Evolutionary conservation across 768 basidiomycete species (phyloP).

Genomic region (Ramaria rubella): DNA sequence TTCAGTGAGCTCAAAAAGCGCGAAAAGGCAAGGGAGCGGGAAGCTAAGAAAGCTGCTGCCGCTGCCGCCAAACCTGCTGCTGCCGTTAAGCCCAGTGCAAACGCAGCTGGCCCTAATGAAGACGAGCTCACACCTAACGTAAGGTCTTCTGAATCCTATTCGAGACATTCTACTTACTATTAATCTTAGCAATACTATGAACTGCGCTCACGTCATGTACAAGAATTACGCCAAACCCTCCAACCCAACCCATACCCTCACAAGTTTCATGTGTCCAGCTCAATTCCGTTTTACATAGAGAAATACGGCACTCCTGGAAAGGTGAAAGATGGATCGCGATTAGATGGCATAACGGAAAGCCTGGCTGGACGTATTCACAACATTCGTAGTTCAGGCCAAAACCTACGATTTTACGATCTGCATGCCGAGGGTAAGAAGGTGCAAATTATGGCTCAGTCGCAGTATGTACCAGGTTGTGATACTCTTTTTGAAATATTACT

Average conservation of each 20-base stretch:
- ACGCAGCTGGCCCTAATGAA: slow-evolving; percentile 40
- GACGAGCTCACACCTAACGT: slow-evolving; percentile 90
- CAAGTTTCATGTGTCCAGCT: slow-evolving; percentile 89
- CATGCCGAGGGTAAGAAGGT: slow-evolving; percentile 89
- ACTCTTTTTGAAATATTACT: no score
- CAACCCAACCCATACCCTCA: slow-evolving; percentile 95
- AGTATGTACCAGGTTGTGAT: slow-evolving; percentile 47
- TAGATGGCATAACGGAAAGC: slow-evolving; percentile 49
- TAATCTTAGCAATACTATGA: slow-evolving; percentile 90
- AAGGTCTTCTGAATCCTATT: slow-evolving; percentile 22
- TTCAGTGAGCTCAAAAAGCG: slow-evolving; percentile 89
- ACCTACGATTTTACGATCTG: slow-evolving; percentile 91
- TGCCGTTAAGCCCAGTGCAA: slow-evolving; percentile 21
- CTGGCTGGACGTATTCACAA: slow-evolving; percentile 91
- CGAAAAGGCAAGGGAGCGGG: slow-evolving; percentile 70
- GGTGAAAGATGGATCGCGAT: slow-evolving; percentile 59
- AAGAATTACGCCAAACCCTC: slow-evolving; percentile 76
- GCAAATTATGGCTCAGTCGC: slow-evolving; percentile 88
- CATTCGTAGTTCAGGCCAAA: slow-evolving; percentile 74
- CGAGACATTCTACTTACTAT: not conserved
- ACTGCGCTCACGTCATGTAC: slow-evolving; percentile 82
- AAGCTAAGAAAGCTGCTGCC: slow-evolving; percentile 73
- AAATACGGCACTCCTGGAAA: slow-evolving; percentile 68
- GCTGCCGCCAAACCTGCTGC: slow-evolving; percentile 45
- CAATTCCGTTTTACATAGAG: slow-evolving; percentile 66